Conservation (phyloP, 768 basidiomycete genomes). For the Lyophyllum decastes region DNA sequence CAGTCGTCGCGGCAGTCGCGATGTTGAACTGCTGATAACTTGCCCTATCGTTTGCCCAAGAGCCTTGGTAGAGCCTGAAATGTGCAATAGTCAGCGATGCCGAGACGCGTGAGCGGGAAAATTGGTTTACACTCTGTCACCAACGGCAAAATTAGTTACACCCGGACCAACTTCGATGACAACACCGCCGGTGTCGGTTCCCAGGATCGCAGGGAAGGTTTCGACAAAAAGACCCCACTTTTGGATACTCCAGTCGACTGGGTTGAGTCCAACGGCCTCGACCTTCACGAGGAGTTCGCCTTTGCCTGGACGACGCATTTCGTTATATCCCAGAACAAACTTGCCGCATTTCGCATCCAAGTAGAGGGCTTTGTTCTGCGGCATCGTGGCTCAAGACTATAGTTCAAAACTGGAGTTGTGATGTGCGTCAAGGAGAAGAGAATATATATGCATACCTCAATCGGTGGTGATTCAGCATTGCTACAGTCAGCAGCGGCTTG, state of each 20-base stretch:
- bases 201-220: slow-evolving; percentile 38
- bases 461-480: too few relatives aligned
- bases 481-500: too few relatives aligned
- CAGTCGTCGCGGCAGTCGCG: slow-evolving; percentile 32
- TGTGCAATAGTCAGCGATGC: too few relatives aligned
- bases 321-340: slow-evolving; percentile 19
- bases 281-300: slow-evolving; percentile 46
- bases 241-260: slow-evolving; percentile 41
- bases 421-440: neutral
- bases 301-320: slow-evolving; percentile 29
- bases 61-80: slow-evolving; percentile 15
- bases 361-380: slow-evolving; percentile 28
- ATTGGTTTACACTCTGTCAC: slow-evolving; percentile 32
- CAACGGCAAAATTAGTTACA: slow-evolving; percentile 31
- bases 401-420: neutral
- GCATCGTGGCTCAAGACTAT: neutral
- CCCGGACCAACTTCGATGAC: slow-evolving; percentile 39
- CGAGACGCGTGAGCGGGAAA: neutral
- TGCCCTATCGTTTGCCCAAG: slow-evolving; percentile 33
- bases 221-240: slow-evolving; percentile 30
- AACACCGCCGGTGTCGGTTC: slow-evolving; percentile 39
- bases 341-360: slow-evolving; percentile 20
- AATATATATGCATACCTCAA: neutral
- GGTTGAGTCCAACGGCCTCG: slow-evolving; percentile 44
- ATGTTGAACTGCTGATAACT: slow-evolving; percentile 35